Evolutionary conservation across 164 flowering plant species (phyloP).

Genomic region (Chimonanthus salicifolius): DNA sequence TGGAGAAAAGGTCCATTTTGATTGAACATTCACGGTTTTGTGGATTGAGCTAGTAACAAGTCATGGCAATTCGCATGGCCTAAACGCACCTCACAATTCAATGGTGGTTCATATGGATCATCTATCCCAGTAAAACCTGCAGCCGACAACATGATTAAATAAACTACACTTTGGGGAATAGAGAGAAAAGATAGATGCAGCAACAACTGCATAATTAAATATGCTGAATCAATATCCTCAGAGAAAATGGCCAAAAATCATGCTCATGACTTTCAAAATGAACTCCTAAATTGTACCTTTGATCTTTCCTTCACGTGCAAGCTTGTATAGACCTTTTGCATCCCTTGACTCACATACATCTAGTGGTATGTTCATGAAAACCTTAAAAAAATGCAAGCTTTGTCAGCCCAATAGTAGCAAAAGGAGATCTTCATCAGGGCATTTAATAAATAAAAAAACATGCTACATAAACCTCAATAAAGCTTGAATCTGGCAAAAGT

Average conservation of each 20-base stretch:
- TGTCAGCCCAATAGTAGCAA: not conserved
- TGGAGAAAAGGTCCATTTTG: no score
- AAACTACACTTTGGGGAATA: no score
- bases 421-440: not conserved
- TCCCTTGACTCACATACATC: constrained; percentile 84
- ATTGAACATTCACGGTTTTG: no score
- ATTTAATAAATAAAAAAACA: not conserved
- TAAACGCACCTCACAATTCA: constrained; percentile 56
- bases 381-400: constrained; percentile 33
- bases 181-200: not conserved
- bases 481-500: constrained; percentile 62
- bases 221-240: not conserved
- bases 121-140: constrained; percentile 84
- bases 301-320: constrained; percentile 93
- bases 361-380: constrained; percentile 79
- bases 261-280: no score
- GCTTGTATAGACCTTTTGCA: constrained; percentile 90
- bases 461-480: constrained; percentile 64
- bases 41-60: no score
- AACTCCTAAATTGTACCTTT: constrained; percentile 50
- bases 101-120: constrained; percentile 78
- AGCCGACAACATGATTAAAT: constrained; percentile 1
- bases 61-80: no score
- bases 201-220: not conserved
- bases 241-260: not conserved